Evolutionary conservation across 192 early-diverging fungal genomes (phyloP).

Genomic region (Piromyces finnis): DNA sequence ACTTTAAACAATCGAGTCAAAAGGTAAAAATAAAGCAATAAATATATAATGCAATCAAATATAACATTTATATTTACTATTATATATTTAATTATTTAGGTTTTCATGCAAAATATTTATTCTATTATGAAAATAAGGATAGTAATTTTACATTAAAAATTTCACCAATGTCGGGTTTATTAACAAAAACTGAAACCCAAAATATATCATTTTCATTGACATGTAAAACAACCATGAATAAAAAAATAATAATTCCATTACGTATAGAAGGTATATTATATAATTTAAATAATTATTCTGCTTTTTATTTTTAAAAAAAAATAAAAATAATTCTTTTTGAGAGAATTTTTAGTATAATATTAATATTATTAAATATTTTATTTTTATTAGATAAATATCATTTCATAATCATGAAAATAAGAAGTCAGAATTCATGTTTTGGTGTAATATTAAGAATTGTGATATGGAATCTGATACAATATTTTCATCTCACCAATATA

Average conservation of each 20-base stretch:
- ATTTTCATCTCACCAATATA: neutral
- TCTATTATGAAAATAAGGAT: neutral
- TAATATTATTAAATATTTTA: no score
- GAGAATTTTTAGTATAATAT: no score
- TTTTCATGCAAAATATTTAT: neutral
- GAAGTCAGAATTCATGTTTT: neutral
- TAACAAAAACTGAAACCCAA: neutral
- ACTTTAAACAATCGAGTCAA: neutral
- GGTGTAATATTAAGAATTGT: neutral
- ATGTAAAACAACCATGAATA: neutral
- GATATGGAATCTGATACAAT: neutral
- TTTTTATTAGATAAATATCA: neutral
- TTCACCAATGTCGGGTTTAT: neutral
- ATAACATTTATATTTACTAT: no score
- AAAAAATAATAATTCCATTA: neutral
- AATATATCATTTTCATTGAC: neutral
- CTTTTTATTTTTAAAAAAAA: no score
- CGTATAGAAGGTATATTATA: neutral
- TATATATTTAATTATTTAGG: neutral
- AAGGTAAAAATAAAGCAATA: neutral
- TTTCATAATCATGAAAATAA: neutral
- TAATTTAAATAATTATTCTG: no score
- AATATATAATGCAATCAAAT: no score
- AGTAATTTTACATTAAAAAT: neutral
- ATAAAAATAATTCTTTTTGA: no score